These are phyloP conservation scores for Ganoderma multipileum DNA, from an alignment of 1,284 basidiomycete genomes.

Conservation along the genomic window DNA sequence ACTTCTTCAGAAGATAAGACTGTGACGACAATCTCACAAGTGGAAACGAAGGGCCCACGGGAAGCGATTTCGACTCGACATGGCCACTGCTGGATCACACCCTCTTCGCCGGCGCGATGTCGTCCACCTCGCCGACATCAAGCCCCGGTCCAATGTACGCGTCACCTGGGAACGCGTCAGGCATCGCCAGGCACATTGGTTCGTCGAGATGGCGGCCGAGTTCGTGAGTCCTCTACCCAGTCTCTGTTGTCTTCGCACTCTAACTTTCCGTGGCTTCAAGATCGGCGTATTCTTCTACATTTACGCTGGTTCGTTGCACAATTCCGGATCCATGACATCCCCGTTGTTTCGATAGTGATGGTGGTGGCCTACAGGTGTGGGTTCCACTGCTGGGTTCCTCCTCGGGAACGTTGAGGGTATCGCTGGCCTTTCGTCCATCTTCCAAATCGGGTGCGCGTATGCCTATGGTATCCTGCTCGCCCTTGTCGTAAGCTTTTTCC, in stretches of 20 bases:
- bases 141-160: constrained; percentile 46
- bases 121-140: constrained; percentile 34
- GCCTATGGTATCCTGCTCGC: constrained; percentile 67
- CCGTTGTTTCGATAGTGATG: not conserved
- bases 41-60: not conserved
- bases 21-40: not conserved
- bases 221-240: constrained; percentile 44
- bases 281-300: constrained; percentile 54
- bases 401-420: constrained; percentile 52
- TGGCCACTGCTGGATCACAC: constrained; percentile 22
- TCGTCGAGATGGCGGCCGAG: constrained; percentile 65
- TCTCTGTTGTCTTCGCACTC: constrained; percentile 34
- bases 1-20: not conserved
- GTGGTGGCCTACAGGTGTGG: constrained; percentile 53
- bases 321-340: not conserved
- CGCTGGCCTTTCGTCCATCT: constrained; percentile 53
- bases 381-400: constrained; percentile 58
- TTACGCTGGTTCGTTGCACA: constrained; percentile 53
- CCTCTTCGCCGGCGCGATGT: constrained; percentile 30
- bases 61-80: not conserved
- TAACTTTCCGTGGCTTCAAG: constrained; percentile 31
- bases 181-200: constrained; percentile 56
- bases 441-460: constrained; percentile 68
- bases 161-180: constrained; percentile 59
- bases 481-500: constrained; percentile 39